Conservation (phyloP, 768 basidiomycete genomes). For the Lyophyllum shimeji region DNA sequence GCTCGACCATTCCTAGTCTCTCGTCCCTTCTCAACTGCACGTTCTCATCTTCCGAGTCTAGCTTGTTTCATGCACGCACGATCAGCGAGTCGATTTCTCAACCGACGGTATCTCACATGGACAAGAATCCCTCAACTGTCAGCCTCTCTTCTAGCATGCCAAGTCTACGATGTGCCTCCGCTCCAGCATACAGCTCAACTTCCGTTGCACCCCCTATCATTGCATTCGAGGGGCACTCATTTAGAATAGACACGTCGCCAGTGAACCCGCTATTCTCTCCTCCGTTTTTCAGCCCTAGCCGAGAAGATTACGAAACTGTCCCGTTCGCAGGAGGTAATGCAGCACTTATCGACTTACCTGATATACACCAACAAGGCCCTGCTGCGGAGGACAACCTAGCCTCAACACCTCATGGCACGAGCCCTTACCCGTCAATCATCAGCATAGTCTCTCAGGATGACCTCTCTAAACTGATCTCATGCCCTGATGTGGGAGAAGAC, state of each 20-base stretch:
- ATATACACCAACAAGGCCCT: slow-evolving; percentile 7
- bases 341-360: not conserved
- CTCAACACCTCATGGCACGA: not conserved
- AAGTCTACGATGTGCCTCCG: not conserved
- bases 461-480: slow-evolving; percentile 2
- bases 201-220: not conserved
- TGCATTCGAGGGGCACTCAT: not conserved
- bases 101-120: slow-evolving; percentile 2
- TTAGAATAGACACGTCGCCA: not conserved
- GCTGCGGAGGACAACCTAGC: not conserved
- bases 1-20: slow-evolving; percentile 15
- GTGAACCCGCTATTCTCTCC: slow-evolving; percentile 1
- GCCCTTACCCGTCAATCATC: slow-evolving; percentile 1
- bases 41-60: slow-evolving; percentile 9
- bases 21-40: slow-evolving; percentile 15
- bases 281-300: slow-evolving; percentile 1
- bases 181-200: not conserved
- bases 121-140: not conserved
- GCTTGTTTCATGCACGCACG: not conserved
- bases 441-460: slow-evolving; percentile 12
- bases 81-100: slow-evolving; percentile 12
- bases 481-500: slow-evolving; percentile 6
- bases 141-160: slow-evolving; percentile 7
- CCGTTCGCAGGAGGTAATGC: not conserved
- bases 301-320: not conserved